Percentiles rank a stretch among this genome's conserved stretches.
Conservation (phyloP, 2,329 filamentous ascomycete species). For the Leptographium procerum region DNA sequence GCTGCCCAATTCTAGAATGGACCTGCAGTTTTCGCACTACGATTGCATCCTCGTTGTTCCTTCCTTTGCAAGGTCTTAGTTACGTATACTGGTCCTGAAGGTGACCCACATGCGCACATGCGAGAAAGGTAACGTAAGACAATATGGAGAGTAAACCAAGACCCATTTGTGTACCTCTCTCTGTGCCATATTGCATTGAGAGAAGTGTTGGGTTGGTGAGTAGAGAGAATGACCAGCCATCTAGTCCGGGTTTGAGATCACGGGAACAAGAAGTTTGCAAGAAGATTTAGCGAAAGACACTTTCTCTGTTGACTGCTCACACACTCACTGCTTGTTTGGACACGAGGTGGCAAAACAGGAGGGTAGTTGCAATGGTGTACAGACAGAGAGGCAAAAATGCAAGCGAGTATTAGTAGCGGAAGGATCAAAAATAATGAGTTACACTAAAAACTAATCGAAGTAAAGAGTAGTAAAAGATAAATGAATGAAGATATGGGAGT, state of each 20-base stretch:
- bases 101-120: background rate
- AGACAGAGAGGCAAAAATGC: background rate
- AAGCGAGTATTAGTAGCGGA: background rate
- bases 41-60: background rate
- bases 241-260: too few species aligned
- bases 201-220: background rate
- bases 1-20: background rate
- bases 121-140: background rate
- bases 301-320: background rate
- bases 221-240: background rate
- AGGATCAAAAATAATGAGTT: background rate
- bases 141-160: background rate
- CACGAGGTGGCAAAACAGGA: too few species aligned
- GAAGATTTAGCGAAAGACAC: background rate
- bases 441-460: too few species aligned
- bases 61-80: background rate
- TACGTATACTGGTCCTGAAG: background rate
- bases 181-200: background rate
- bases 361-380: background rate
- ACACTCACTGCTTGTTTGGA: background rate
- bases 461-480: too few species aligned
- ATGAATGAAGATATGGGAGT: too few species aligned
- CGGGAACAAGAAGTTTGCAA: too few species aligned
- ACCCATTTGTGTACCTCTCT: background rate
- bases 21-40: background rate